Conservation (phyloP, 2,329 filamentous ascomycete species). For the Sporothrix euskadiensis region DNA sequence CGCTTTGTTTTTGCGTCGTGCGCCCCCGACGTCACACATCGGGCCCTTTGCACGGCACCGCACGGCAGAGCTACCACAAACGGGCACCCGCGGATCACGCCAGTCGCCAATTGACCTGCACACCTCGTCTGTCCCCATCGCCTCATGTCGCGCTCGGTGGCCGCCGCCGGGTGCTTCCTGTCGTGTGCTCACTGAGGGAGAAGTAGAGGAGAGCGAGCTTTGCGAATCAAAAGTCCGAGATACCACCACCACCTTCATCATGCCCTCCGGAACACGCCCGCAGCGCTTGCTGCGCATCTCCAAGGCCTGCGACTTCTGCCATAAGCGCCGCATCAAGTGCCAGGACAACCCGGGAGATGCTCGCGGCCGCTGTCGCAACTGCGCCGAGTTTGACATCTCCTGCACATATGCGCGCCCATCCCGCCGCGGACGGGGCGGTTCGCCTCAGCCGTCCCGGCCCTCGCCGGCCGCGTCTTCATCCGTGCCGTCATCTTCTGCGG, state of each 20-base stretch:
- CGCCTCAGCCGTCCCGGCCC: constrained; percentile 26
- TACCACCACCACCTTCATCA: not conserved
- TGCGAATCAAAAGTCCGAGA: not conserved
- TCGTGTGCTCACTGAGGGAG: constrained; percentile 15
- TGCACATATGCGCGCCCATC: constrained; percentile 34
- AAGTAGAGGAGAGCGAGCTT: not conserved
- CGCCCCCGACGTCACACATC: constrained; percentile 10
- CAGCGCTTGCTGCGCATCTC: constrained; percentile 32
- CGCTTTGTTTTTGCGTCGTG: not conserved
- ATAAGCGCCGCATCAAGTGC: constrained; percentile 35
- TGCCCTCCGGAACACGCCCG: constrained; percentile 22
- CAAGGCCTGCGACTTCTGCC: constrained; percentile 34
- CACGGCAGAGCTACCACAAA: not conserved
- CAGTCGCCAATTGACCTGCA: not conserved
- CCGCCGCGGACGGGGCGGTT: constrained; percentile 30
- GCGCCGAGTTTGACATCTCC: constrained; percentile 33
- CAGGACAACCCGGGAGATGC: constrained; percentile 27
- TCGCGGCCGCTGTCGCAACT: constrained; percentile 33
- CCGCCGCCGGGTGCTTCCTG: constrained; percentile 9
- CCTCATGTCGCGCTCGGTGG: constrained; percentile 18
- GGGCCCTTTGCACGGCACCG: constrained; percentile 5
- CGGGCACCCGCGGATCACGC: not conserved
- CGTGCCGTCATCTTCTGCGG: not conserved
- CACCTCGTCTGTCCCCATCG: not conserved
- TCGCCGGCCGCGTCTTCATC: not conserved